Conservation (phyloP, 108 stramenopile genomes). For the Discostella pseudostelligera region DNA sequence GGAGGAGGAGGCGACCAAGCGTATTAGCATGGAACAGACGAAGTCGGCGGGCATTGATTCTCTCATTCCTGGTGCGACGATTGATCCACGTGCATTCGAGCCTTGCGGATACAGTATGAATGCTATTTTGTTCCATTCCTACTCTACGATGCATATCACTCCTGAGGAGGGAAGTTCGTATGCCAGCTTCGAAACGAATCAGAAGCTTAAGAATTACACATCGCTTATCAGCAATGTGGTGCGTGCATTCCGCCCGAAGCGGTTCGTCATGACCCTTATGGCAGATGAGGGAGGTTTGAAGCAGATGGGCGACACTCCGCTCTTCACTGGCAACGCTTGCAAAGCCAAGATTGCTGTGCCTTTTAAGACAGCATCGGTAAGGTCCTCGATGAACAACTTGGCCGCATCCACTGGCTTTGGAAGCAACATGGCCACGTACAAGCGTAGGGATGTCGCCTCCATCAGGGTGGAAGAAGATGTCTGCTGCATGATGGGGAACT, state of each 20-base stretch:
- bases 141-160: conserved; percentile 99
- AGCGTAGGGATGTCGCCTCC: conserved; percentile 69
- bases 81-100: conserved; percentile 95
- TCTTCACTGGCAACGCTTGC: conserved; percentile 47
- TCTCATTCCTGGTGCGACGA: conserved; percentile 92
- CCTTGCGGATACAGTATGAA: conserved; percentile 99
- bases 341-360: conserved; percentile 69
- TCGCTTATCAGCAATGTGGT: conserved; percentile 95
- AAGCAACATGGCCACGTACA: conserved; percentile 55
- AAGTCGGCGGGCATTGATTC: conserved; percentile 79
- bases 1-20: conserved; percentile 78
- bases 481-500: conserved; percentile 92
- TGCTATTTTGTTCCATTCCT: conserved; percentile 95
- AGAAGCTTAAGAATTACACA: conserved; percentile 83
- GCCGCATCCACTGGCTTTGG: not conserved
- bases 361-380: conserved; percentile 31
- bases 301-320: conserved; percentile 81
- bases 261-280: conserved; percentile 98
- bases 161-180: conserved; percentile 96
- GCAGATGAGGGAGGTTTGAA: conserved; percentile 95
- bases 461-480: conserved; percentile 90
- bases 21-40: conserved; percentile 79
- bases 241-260: conserved; percentile 91
- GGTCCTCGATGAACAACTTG: not conserved
- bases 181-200: conserved; percentile 99